phyloP scores from a whole-genome alignment of 306 rosid species.

The Gastrolobium villosum region DNA sequence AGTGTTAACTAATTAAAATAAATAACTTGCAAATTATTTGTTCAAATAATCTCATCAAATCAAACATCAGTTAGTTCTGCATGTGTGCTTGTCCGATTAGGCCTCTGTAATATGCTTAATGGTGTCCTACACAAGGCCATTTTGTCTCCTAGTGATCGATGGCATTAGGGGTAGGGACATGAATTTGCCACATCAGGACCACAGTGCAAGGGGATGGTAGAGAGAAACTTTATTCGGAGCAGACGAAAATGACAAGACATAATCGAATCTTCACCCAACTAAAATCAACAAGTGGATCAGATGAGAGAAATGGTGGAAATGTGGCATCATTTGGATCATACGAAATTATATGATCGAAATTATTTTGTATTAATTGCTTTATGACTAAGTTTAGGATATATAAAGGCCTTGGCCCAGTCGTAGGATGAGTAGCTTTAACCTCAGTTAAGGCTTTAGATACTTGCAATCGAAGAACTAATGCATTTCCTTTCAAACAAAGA shows the following conservation, averaged over 20 bases:
- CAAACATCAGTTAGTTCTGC: constrained; percentile 35
- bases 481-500: constrained; percentile 20
- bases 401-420: neutral
- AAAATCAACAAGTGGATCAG: constrained; percentile 46
- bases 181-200: constrained; percentile 53
- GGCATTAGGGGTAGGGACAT: constrained; percentile 44
- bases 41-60: constrained; percentile 32
- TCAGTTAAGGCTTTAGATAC: constrained; percentile 26
- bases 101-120: constrained; percentile 48
- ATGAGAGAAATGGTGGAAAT: constrained; percentile 36
- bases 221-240: constrained; percentile 48
- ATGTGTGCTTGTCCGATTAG: constrained; percentile 62
- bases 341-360: constrained; percentile 6
- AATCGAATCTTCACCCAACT: constrained; percentile 53
- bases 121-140: constrained; percentile 40
- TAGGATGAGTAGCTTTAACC: constrained; percentile 12
- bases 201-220: constrained; percentile 37
- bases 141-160: constrained; percentile 41
- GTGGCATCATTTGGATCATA: constrained; percentile 56
- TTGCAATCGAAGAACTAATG: neutral
- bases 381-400: constrained; percentile 31
- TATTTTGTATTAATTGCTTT: constrained; percentile 28
- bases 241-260: constrained; percentile 54
- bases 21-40: constrained; percentile 28
- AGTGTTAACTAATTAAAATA: neutral